Evolutionary conservation across 352 stramenopile species (phyloP).

Genomic region (Phytophthora fragariae): DNA sequence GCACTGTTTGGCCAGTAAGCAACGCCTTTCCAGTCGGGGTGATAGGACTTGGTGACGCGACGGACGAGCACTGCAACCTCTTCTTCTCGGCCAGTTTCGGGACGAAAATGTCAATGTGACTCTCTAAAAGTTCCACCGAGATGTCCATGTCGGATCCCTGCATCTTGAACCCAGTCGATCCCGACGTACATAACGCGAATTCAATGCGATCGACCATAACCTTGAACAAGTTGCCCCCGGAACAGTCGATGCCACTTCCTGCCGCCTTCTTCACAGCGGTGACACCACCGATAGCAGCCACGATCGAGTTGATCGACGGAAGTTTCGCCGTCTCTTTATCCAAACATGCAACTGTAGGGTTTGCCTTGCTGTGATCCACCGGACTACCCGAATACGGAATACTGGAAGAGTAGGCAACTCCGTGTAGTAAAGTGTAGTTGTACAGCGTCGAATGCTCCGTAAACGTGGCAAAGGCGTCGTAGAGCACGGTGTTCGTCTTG

Average conservation of each 20-base stretch:
- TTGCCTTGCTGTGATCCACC: neutral
- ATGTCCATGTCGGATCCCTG: slow-evolving; percentile 23
- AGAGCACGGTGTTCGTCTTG: slow-evolving; percentile 25
- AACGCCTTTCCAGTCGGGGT: neutral
- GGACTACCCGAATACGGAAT: slow-evolving; percentile 16
- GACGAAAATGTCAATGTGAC: slow-evolving; percentile 16
- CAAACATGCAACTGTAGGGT: slow-evolving; percentile 22
- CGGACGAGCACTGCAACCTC: neutral
- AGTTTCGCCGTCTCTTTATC: slow-evolving; percentile 16
- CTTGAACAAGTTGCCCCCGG: slow-evolving; percentile 15
- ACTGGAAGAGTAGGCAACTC: slow-evolving; percentile 27
- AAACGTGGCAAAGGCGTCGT: slow-evolving; percentile 33
- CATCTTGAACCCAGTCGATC: slow-evolving; percentile 15
- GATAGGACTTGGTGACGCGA: neutral
- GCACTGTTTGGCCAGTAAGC: slow-evolving; percentile 2
- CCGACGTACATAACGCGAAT: slow-evolving; percentile 14
- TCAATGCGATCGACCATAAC: slow-evolving; percentile 15
- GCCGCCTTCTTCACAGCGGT: neutral
- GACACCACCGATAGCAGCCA: slow-evolving; percentile 10
- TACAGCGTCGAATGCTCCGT: slow-evolving; percentile 23
- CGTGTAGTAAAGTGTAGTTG: slow-evolving; percentile 37
- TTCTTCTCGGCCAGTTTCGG: slow-evolving; percentile 3
- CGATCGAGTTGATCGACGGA: slow-evolving; percentile 19
- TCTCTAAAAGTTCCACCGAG: slow-evolving; percentile 20
- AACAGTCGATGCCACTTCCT: neutral